Evolutionary conservation across 1,284 basidiomycete genomes (phyloP).

Genomic region (Exobasidium cylindrosporum): DNA sequence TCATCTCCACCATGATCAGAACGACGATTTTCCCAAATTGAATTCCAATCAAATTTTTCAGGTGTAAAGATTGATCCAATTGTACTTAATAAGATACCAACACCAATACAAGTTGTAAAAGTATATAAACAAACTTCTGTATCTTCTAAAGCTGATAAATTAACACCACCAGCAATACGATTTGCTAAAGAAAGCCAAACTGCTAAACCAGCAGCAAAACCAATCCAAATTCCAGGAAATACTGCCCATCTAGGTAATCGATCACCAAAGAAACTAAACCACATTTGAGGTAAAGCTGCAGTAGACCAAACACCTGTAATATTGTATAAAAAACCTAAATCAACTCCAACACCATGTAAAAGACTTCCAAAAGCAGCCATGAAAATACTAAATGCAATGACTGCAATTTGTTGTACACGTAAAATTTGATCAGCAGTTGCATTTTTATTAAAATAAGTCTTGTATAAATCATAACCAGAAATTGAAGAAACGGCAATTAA

Average conservation of each 20-base stretch:
- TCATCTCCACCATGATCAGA: constrained; percentile 2
- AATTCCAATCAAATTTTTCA: constrained; percentile 33
- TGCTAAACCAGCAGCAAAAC: constrained; percentile 40
- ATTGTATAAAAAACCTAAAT: constrained; percentile 43
- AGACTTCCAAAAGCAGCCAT: constrained; percentile 46
- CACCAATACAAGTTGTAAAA: constrained; percentile 25
- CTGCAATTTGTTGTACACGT: constrained; percentile 36
- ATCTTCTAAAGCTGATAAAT: constrained; percentile 29
- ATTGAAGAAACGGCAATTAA: constrained; percentile 72
- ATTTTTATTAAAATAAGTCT: constrained; percentile 33
- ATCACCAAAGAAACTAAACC: constrained; percentile 45
- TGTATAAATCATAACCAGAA: constrained; percentile 58
- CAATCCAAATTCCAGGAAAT: constrained; percentile 48
- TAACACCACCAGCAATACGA: constrained; percentile 29
- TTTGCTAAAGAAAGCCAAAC: constrained; percentile 47
- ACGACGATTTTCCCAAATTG: too few relatives aligned
- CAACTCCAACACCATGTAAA: constrained; percentile 43
- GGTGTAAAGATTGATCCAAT: constrained; percentile 29
- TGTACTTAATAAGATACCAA: constrained; percentile 28
- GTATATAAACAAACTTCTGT: constrained; percentile 23
- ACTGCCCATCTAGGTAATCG: constrained; percentile 37
- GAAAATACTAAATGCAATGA: constrained; percentile 45
- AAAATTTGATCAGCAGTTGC: constrained; percentile 35
- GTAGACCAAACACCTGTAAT: constrained; percentile 39
- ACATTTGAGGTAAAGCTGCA: constrained; percentile 32